Base-by-base conservation (phyloP, 1,139 yeast genomes). In the Pichia sp. region DNA sequence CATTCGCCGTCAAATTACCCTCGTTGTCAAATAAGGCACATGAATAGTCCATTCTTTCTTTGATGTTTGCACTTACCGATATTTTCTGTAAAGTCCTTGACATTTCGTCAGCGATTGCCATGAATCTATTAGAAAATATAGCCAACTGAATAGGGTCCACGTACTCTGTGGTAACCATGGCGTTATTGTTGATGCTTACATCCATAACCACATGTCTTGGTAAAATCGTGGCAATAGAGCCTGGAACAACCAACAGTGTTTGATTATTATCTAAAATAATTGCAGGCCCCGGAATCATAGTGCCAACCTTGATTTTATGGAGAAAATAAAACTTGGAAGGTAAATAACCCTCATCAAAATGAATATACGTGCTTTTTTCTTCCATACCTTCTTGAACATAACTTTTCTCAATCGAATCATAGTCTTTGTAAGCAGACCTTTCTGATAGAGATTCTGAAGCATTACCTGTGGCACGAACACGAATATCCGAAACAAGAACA, bases 221-320 rank as follows among this genome's bases (percentile, higher is more conserved):
- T 45, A 87, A 71, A 23, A 87, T 73, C 0, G 76, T 72, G 1
- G 95, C 96, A 13, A 69, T 65, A 0, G 88, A 77, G 49, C 74
- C 69, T 1, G 96, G 95, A 22, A 89, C 87, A 22, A 90, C 78
- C 19, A 90, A 76, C 57, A 89, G 83, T 0, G 97, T 90, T 67
- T 90, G 96, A 0, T 96, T 90, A 42, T 81, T 82, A 68, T 90
- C 97, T 21, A 90, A 83, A 55, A 90, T 76, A 59, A 90, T 80
- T 0, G 95, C 88, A 3, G 97, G 97, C 0, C 96, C 97, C 2
- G 58, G 40, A 3, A 90, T 68, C 12, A 68, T 61, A 12, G 76
- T 68, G 3, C 96, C 96, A 10, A 76, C 61, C 1, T 65, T 52
- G 50, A 89, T 41, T 31, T 62, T 58, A 39, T 65, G 68, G 6